Evolutionary conservation across 345 rosid species (phyloP), one percentile per base, ranked within the genome.

Genomic region (Eucalyptus curtisii): DNA sequence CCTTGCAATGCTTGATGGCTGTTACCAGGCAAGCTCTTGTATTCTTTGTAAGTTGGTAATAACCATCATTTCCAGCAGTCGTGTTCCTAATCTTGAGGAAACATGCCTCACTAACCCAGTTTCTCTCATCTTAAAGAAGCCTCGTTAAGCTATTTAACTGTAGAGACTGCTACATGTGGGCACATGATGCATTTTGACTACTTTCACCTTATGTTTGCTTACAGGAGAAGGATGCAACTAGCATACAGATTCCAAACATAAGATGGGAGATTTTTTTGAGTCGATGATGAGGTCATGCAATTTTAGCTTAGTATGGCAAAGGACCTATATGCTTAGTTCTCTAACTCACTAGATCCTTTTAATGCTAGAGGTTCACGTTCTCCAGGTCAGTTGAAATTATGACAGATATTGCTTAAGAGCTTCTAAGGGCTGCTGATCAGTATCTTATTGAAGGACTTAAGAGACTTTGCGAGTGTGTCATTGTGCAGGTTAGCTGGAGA

Each of bases 1-100:
- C 90, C 98, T 97, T 89, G 99, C 99, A 89, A 97, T 97, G 99
- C 96, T 97, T 89, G 99, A 97, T 92, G 99, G 99, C 90, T 97
- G 97, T 91, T 97, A 97, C 90, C 93, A 96, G 94, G 99, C 96
- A 91, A 95, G 98, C 92, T 22, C 14, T 82, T 48, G 55, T 30
- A 44, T 88, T 89, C 47, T 87, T 64, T 49, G 45, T 49, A 44
- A 52, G 55, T 25, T 85, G 49, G 16, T 85, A 33, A 27, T 50
- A 16, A 30, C 47, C 50, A 49, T 49, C 50, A 49, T 49, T 49
- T 49, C 16, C 50, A 49, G 44, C 12, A 30, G 33, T 57, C 24
- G 3, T 40, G 27, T 16, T 37, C 24, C 27, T 87, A n/a, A 59
- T 40, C 37, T 11, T 24, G 47, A 11, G 25, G 14, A 45, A 30